Evolutionary conservation across 2,329 filamentous ascomycete genomes (phyloP).

Genomic region (Atkinsonella texensis): DNA sequence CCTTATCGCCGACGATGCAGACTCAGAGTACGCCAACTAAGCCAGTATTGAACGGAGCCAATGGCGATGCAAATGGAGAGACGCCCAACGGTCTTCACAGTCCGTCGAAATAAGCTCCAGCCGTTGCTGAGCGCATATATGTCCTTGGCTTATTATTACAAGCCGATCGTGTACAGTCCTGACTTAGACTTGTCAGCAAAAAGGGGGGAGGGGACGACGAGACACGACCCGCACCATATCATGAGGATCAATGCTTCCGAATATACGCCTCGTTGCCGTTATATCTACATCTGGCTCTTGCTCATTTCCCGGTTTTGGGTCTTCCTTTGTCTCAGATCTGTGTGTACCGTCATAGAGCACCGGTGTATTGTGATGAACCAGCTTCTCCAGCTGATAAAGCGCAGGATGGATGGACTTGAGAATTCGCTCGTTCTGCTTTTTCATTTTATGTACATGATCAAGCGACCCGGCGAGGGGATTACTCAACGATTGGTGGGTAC

Average conservation of each 20-base stretch:
- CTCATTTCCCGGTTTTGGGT: not conserved
- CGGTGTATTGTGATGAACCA: not conserved
- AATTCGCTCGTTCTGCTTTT: not conserved
- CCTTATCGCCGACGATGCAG: slow-evolving; percentile 33
- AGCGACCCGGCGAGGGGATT: slow-evolving; percentile 1
- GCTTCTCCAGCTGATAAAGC: not conserved
- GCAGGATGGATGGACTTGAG: no score
- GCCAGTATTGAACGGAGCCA: slow-evolving; percentile 20
- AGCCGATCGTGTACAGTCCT: not conserved
- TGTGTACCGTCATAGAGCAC: not conserved
- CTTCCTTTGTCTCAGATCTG: not conserved
- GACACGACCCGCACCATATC: not conserved
- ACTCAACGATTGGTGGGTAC: not conserved
- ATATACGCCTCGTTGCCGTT: not conserved
- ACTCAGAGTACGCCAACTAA: slow-evolving; percentile 15
- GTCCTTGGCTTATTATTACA: not conserved
- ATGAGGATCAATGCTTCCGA: not conserved
- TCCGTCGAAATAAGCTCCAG: slow-evolving; percentile 3
- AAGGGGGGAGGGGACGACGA: not conserved
- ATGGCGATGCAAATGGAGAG: slow-evolving; percentile 14
- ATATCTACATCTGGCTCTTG: not conserved
- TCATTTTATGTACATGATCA: not conserved
- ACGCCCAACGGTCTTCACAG: slow-evolving; percentile 20
- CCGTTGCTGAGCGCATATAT: not conserved
- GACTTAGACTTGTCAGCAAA: not conserved